Percentiles rank a stretch among this genome's conserved stretches.
phyloP scores from a whole-genome alignment of 2,329 filamentous ascomycete species.

The Zymoseptoria crescenta region DNA sequence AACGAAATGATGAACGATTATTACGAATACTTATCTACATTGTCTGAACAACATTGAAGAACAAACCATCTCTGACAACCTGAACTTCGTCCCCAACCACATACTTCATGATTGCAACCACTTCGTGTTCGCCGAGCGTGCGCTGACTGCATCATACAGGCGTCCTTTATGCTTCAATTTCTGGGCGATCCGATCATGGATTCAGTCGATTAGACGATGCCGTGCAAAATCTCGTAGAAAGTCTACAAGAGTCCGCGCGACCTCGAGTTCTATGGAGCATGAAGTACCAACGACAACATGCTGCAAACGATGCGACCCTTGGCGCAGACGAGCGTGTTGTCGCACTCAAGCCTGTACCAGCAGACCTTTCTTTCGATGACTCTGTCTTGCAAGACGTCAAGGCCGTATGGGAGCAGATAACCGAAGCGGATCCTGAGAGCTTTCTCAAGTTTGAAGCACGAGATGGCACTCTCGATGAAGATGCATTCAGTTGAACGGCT shows the following conservation, averaged over 20 bases:
- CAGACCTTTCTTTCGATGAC: slow-evolving; percentile 71
- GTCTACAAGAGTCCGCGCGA: slow-evolving; percentile 27
- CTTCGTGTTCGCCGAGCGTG: slow-evolving; percentile 24
- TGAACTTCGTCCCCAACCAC: slow-evolving; percentile 49
- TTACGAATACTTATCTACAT: slow-evolving; percentile 99
- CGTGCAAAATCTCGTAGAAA: slow-evolving; percentile 37
- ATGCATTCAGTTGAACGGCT: background rate
- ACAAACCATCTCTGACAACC: slow-evolving; percentile 74
- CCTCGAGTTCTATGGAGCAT: slow-evolving; percentile 46
- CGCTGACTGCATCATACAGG: slow-evolving; percentile 33
- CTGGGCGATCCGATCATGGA: slow-evolving; percentile 30
- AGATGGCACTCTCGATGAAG: slow-evolving; percentile 13
- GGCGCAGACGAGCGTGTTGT: slow-evolving; percentile 28
- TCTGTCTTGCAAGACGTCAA: slow-evolving; percentile 57
- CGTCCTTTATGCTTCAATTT: slow-evolving; percentile 50
- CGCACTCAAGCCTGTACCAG: slow-evolving; percentile 45
- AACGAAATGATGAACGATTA: slow-evolving; percentile 70
- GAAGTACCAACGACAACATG: slow-evolving; percentile 42
- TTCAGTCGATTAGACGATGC: slow-evolving; percentile 34
- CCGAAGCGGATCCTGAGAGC: slow-evolving; percentile 43
- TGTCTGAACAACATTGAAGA: slow-evolving; percentile 95
- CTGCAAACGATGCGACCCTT: slow-evolving; percentile 24
- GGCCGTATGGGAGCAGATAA: slow-evolving; percentile 60
- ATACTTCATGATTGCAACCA: slow-evolving; percentile 1
- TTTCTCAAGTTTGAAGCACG: slow-evolving; percentile 73